These are phyloP conservation scores for Didymosphaeria variabile DNA, from an alignment of 2,329 filamentous ascomycete genomes.

Conservation along the genomic window DNA sequence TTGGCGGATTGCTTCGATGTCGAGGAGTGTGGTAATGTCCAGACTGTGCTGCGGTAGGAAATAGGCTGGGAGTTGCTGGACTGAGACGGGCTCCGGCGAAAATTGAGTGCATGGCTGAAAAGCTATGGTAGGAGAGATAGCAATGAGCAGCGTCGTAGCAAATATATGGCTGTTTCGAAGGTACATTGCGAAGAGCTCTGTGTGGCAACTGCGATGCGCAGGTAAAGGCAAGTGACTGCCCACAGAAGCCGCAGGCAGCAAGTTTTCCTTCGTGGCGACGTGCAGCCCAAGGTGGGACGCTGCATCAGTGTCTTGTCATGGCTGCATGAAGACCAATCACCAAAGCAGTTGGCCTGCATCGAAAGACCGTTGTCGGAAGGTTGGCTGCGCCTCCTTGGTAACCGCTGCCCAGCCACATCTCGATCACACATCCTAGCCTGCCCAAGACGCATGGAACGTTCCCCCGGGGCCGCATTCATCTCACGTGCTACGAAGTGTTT, in stretches of 20 bases:
- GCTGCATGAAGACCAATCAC: not conserved
- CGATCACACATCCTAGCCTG: not conserved
- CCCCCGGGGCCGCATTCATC: not conserved
- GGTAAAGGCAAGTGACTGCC: not conserved
- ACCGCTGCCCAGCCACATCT: not conserved
- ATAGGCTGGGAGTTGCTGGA: not conserved
- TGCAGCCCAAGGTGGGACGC: not conserved
- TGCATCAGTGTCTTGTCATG: not conserved
- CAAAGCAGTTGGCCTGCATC: not conserved
- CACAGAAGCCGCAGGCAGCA: not conserved
- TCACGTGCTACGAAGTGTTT: not conserved
- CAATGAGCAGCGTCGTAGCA: not conserved
- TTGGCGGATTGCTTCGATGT: slow-evolving; percentile 3
- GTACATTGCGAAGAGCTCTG: not conserved
- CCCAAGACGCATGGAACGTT: not conserved
- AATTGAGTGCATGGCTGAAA: not conserved
- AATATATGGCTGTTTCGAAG: not conserved
- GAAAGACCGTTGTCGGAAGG: not conserved
- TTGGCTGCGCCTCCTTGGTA: not conserved
- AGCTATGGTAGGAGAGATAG: not conserved
- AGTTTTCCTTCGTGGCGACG: too few species aligned
- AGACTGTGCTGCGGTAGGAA: not conserved
- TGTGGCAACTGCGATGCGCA: not conserved
- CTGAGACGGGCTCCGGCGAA: not conserved
- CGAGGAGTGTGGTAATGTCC: not conserved